Evolutionary conservation across 768 basidiomycete genomes (phyloP), one percentile per base, ranked within the genome.

Genomic region (Amanita rimosa): DNA sequence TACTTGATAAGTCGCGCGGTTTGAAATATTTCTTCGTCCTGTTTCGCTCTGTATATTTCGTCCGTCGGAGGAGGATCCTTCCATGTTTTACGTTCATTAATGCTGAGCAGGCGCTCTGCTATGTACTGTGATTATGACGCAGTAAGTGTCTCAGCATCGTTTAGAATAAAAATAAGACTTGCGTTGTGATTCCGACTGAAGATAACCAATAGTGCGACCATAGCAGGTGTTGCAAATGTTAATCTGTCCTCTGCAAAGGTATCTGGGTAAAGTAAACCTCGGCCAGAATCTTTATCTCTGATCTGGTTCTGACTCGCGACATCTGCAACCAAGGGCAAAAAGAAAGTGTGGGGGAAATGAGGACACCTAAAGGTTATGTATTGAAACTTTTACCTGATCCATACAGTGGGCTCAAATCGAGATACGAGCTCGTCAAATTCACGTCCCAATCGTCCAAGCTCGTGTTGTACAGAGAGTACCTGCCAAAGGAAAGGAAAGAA

Each of bases 161-260:
- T 13, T 21, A 22, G n/a, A 16, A n/a, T n/a, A 22, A n/a, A 26
- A 24, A n/a, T 11, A 11, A 19, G 42, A 61, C 66, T 34, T 51
- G 76, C 76, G 57, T 78, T 81, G 57, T 81, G 79, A 57, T 81
- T 81, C 8, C 81, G 64, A 53, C 67, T 69, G 58, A 80, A 74
- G 4, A 83, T 51, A 21, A 82, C 67, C 3, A 81, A 65, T 6
- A 83, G 62, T 6, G 72, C 80, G 21, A 70, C 68, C 2, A 71
- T 62, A 1, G 75, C 70, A 2, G 81, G 78, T 2, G 78, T 74
- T 41, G 80, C 61, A 56, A 81, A 70, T 26, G 69, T 42, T 3
- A 81, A 59, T 1, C 79, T 64, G 19, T 70, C 67, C 52, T 82
- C 79, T 0, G 70, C 65, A 58, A 79, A 77, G 0, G 67, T 64